Base-by-base conservation (phyloP, 768 basidiomycete species). In the Sporobolomyces pararoseus region DNA sequence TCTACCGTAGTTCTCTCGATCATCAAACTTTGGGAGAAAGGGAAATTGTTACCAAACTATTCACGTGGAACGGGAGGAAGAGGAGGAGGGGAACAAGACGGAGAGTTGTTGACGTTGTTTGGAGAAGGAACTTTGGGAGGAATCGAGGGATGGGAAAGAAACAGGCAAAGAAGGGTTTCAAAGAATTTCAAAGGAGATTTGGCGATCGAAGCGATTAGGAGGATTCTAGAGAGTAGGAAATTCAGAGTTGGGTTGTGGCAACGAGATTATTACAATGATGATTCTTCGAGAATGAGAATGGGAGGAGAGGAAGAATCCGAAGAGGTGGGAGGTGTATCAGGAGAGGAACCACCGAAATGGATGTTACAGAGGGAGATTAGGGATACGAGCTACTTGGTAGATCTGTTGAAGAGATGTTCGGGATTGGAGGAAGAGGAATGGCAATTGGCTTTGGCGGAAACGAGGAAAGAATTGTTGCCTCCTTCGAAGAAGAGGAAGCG, bases 21-120 rank as follows among this genome's bases (percentile, higher is more conserved):
- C 35, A 62, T 72, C 34, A 53, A 46, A 31, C 29, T 53, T 7
- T 72, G 71, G 71, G 59, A 67, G 54, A 57, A 53, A n/a, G 65
- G 65, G 17, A 54, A 55, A 32, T 31, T 65, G 14, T n/a, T n/a
- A n/a, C n/a, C n/a, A n/a, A n/a, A 27, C 17, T 14, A 10, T 21
- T 32, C 25, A 39, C n/a, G 49, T 25, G 50, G 61, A n/a, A n/a
- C 46, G 37, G 39, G 16, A n/a, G 52, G 65, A 51, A 25, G 65
- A 29, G 23, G 54, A 31, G 35, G 23, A 60, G 27, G 42, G 31
- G 14, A 29, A 34, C 23, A n/a, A 16, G 23, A 37, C 23, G 9
- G 37, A 25, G 9, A 17, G 39, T 42, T 17, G 39, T 9, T 9
- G 17, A 42, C 10, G 9, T 55, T 50, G 17, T 54, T 54, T 54